Conservation (phyloP, 176 grass and related monocot genomes). For the Alopecurus myosuroides region DNA sequence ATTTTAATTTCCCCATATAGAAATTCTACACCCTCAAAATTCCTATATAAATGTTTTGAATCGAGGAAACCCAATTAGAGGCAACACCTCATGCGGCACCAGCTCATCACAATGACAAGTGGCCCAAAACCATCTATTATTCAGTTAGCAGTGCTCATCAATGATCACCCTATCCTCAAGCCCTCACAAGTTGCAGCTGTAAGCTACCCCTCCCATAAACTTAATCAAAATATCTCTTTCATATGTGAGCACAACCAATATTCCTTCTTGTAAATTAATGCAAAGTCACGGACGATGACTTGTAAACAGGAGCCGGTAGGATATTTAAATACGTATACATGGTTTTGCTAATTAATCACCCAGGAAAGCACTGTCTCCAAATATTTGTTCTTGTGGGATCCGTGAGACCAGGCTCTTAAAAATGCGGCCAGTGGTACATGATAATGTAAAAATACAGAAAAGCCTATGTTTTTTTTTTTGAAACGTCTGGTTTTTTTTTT, state of each 20-base stretch:
- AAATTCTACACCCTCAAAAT: no score
- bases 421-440: neutral
- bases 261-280: neutral
- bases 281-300: neutral
- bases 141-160: neutral
- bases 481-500: no score
- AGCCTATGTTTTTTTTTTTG: no score
- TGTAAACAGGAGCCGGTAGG: neutral
- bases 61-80: no score
- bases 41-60: no score
- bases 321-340: neutral
- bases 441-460: no score
- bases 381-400: neutral
- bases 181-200: neutral
- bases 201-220: neutral
- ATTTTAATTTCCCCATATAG: no score
- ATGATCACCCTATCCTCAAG: neutral
- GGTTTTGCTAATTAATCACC: neutral
- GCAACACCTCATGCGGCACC: neutral
- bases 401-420: neutral
- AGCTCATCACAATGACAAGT: neutral
- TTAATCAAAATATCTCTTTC: neutral
- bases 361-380: neutral
- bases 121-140: neutral
- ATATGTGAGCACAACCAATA: neutral